Evolutionary conservation across 2,329 filamentous ascomycete genomes (phyloP).

Genomic region (Talaromyces sp.): DNA sequence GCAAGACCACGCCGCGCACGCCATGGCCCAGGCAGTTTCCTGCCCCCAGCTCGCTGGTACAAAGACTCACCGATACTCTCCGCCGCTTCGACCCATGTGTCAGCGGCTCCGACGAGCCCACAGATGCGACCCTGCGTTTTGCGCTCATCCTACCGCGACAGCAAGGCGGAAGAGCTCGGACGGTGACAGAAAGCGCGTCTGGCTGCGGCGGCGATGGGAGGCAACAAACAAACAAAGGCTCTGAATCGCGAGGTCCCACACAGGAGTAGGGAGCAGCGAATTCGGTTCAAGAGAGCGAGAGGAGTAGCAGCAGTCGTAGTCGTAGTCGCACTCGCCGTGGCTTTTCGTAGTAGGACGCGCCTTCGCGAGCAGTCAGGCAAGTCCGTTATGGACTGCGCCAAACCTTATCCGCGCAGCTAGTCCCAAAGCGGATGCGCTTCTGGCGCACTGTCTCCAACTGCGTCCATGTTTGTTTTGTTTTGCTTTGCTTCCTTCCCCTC

Average conservation of each 20-base stretch:
- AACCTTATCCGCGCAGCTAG: not conserved
- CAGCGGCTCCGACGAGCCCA: slow-evolving; percentile 47
- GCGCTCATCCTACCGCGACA: slow-evolving; percentile 26
- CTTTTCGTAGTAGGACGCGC: not conserved
- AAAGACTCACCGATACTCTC: slow-evolving; percentile 54
- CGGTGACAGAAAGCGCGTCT: not conserved
- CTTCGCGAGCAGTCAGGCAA: not conserved
- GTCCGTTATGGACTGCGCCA: not conserved
- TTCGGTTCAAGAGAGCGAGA: not conserved
- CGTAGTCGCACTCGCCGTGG: not conserved
- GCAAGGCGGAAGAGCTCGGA: slow-evolving; percentile 1
- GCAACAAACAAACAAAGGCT: not conserved
- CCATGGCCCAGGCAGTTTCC: not conserved
- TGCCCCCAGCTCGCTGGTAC: not conserved
- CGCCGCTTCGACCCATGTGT: slow-evolving; percentile 55
- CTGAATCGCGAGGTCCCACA: not conserved
- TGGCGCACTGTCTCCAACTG: not conserved
- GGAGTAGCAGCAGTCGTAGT: not conserved
- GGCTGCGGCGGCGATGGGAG: not conserved
- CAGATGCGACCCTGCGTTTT: slow-evolving; percentile 54
- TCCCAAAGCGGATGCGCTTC: not conserved
- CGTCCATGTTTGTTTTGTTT: not conserved
- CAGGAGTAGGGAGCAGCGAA: not conserved
- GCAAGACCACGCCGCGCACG: not conserved
- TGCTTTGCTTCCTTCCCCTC: not conserved